Percentiles rank a stretch among this genome's conserved stretches.
Conservation (phyloP, 75 land plant genomes). For the Cryptomeria japonica region DNA sequence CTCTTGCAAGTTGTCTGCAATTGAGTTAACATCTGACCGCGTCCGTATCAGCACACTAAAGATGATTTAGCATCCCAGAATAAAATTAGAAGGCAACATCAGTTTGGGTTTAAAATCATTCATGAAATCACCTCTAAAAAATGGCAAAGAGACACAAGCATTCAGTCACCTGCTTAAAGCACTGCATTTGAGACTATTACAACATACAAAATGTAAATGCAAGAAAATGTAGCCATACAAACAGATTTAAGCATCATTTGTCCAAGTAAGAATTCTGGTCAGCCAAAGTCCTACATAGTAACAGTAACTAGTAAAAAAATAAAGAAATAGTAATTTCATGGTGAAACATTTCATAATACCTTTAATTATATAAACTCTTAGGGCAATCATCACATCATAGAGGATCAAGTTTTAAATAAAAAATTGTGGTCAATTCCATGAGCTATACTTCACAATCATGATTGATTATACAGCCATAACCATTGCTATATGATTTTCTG, state of each 20-base stretch:
- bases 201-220: background rate
- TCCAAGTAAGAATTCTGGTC: background rate
- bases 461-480: too few relatives aligned
- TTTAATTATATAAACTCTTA: background rate
- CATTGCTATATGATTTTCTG: background rate
- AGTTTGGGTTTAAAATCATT: background rate
- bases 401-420: background rate
- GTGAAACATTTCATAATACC: background rate
- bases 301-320: background rate
- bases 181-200: background rate
- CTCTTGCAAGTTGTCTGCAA: conserved; percentile 51
- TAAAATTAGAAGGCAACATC: conserved; percentile 4
- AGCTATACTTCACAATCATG: background rate
- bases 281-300: background rate
- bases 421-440: background rate
- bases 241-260: background rate
- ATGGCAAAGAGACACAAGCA: background rate
- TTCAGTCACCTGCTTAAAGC: background rate
- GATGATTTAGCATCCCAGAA: background rate
- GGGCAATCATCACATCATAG: background rate
- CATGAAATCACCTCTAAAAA: background rate
- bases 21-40: conserved; percentile 49
- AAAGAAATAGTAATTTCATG: background rate
- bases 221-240: background rate
- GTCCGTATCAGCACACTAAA: conserved; percentile 69